phyloP scores from a whole-genome alignment of 2,329 filamentous ascomycete genomes.

The Penicillium sp. region DNA sequence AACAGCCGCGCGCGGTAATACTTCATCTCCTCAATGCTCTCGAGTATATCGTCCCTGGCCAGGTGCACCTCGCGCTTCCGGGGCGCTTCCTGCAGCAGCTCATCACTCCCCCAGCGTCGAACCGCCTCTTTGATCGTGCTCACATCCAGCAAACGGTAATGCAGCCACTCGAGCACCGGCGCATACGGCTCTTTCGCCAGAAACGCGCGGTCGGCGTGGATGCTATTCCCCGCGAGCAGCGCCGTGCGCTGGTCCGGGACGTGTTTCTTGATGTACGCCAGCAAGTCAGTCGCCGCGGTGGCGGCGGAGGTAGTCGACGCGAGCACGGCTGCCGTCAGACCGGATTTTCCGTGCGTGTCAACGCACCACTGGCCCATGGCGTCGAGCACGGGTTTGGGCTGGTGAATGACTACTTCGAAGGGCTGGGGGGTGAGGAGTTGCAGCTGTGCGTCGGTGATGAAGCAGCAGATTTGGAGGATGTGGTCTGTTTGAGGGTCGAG shows the following conservation, averaged over 20 bases:
- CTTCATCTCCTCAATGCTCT: conserved; percentile 87
- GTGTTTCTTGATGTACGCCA: conserved; percentile 71
- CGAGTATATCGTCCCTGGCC: conserved; percentile 83
- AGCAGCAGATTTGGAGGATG: conserved; percentile 88
- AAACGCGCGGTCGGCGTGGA: conserved; percentile 86
- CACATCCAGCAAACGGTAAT: conserved; percentile 89
- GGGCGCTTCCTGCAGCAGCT: conserved; percentile 60
- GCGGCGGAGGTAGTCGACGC: conserved; percentile 68
- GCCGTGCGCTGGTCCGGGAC: conserved; percentile 65
- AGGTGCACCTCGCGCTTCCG: conserved; percentile 73
- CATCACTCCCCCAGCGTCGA: conserved; percentile 69
- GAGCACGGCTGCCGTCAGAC: conserved; percentile 72
- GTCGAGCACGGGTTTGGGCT: conserved; percentile 64
- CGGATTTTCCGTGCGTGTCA: conserved; percentile 71
- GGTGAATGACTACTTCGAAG: conserved; percentile 77
- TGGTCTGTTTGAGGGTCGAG: conserved; percentile 73
- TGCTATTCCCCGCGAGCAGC: conserved; percentile 84
- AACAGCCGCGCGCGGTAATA: conserved; percentile 77
- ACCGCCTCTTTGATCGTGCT: conserved; percentile 89
- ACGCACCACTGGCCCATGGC: conserved; percentile 89
- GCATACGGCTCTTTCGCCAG: conserved; percentile 70
- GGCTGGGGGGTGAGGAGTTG: conserved; percentile 70
- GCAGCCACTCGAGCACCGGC: conserved; percentile 68
- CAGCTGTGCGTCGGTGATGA: conserved; percentile 79
- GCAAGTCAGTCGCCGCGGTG: conserved; percentile 66